A percentile compares a stretch with the other conserved stretches of the same genome.
phyloP scores from a whole-genome alignment of 768 basidiomycete species.

The Macrolepiota albuminosa region DNA sequence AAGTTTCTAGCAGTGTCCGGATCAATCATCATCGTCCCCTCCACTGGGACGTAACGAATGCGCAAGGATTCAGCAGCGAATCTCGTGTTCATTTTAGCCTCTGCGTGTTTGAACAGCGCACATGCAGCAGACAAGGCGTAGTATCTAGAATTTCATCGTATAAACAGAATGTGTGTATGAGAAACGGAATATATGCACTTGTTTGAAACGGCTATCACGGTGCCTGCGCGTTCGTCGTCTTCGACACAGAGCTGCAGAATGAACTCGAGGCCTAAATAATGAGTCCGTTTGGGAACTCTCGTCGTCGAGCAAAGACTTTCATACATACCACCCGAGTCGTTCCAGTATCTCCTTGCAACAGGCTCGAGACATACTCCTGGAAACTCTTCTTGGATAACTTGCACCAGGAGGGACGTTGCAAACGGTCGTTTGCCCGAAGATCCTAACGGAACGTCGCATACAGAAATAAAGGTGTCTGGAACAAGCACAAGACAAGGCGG shows the following conservation, averaged over 20 bases:
- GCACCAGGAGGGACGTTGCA: conserved; percentile 60
- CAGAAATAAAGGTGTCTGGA: conserved; percentile 74
- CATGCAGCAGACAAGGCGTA: conserved; percentile 83
- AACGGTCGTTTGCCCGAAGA: conserved; percentile 39
- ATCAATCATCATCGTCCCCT: conserved; percentile 96
- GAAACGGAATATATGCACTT: conserved; percentile 49
- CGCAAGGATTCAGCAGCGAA: conserved; percentile 68
- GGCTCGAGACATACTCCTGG: conserved; percentile 63
- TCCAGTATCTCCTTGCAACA: conserved; percentile 80
- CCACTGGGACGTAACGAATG: conserved; percentile 72
- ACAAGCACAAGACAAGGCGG: conserved; percentile 68
- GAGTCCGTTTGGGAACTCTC: neutral
- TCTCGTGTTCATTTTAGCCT: conserved; percentile 60
- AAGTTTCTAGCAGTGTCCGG: conserved; percentile 83
- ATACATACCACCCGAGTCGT: conserved; percentile 72
- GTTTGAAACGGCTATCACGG: conserved; percentile 70
- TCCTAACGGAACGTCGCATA: conserved; percentile 43
- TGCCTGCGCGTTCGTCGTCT: conserved; percentile 78
- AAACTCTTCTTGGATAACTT: conserved; percentile 72
- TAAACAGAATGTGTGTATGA: neutral
- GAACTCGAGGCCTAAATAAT: conserved; percentile 64
- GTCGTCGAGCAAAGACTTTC: conserved; percentile 1
- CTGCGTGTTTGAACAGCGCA: conserved; percentile 85
- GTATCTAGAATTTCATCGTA: conserved; percentile 47
- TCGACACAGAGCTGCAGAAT: conserved; percentile 73